These are phyloP conservation scores for Cryptococcus deneoformans DNA, from an alignment of 1,284 basidiomycete genomes.

Conservation along the genomic window DNA sequence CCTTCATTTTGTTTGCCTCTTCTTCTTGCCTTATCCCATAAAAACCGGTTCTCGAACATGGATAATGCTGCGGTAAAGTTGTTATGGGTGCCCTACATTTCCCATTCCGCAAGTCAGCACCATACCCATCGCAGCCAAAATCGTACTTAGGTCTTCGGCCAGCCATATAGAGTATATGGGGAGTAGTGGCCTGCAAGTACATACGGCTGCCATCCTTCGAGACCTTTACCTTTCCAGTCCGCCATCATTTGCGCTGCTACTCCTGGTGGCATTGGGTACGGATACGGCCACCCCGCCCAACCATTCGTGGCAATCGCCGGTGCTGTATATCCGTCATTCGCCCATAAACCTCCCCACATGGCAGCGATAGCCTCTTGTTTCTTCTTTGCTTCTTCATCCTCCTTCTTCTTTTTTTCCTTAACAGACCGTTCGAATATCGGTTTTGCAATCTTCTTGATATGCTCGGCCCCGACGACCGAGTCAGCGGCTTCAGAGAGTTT, in stretches of 20 bases:
- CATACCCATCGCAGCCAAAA: neutral
- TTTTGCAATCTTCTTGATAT: slow-evolving; percentile 31
- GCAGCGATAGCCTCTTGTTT: slow-evolving; percentile 30
- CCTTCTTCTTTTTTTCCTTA: slow-evolving; percentile 14
- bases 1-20: neutral
- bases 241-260: slow-evolving; percentile 7
- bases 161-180: slow-evolving; percentile 5
- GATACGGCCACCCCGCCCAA: slow-evolving; percentile 29
- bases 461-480: slow-evolving; percentile 19
- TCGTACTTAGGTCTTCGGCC: slow-evolving; percentile 13
- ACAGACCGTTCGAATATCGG: slow-evolving; percentile 29
- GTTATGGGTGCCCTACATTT: slow-evolving; percentile 11
- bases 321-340: slow-evolving; percentile 15
- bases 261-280: slow-evolving; percentile 23
- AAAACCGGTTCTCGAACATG: slow-evolving; percentile 19
- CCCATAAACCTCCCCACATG: slow-evolving; percentile 42
- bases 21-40: slow-evolving; percentile 12
- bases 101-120: slow-evolving; percentile 12
- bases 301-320: slow-evolving; percentile 14
- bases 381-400: slow-evolving; percentile 34
- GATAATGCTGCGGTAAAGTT: slow-evolving; percentile 15
- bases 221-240: slow-evolving; percentile 29
- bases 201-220: slow-evolving; percentile 33
- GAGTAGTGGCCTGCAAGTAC: slow-evolving; percentile 17
- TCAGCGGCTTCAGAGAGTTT: slow-evolving; percentile 20